Percentiles rank a stretch among this genome's conserved stretches.
Conservation (phyloP, 768 basidiomycete species). For the Phlebiopsis flavidoalba region DNA sequence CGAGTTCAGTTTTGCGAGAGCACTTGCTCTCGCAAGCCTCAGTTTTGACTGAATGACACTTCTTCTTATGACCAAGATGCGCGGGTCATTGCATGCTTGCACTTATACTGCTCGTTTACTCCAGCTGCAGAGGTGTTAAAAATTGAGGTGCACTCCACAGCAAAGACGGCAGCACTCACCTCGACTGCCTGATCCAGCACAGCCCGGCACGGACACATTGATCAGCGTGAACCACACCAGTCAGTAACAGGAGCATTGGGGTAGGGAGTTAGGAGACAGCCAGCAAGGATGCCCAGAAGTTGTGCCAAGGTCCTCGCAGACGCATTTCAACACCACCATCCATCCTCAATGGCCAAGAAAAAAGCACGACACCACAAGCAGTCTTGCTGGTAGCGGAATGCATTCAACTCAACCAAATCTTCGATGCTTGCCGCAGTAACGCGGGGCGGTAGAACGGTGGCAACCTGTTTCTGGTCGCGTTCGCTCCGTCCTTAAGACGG, state of each 20-base stretch:
- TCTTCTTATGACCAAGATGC: slow-evolving; percentile 14
- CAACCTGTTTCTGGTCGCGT: slow-evolving; percentile 58
- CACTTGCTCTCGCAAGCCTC: slow-evolving; percentile 39
- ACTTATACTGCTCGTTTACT: slow-evolving; percentile 1
- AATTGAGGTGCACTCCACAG: not conserved
- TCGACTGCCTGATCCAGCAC: not conserved
- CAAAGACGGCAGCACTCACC: not conserved
- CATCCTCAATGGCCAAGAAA: not conserved
- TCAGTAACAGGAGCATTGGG: not conserved
- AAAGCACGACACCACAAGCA: not conserved
- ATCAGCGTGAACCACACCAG: not conserved
- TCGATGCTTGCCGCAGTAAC: slow-evolving; percentile 25
- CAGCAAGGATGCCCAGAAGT: not conserved
- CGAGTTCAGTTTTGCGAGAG: slow-evolving; percentile 55
- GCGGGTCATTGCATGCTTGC: slow-evolving; percentile 17
- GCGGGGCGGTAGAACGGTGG: slow-evolving; percentile 19
- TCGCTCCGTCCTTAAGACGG: slow-evolving; percentile 52
- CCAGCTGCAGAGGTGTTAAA: not conserved
- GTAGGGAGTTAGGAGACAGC: slow-evolving; percentile 3
- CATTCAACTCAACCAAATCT: slow-evolving; percentile 34
- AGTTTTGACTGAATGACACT: slow-evolving; percentile 52
- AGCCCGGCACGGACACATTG: not conserved
- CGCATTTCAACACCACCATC: slow-evolving; percentile 45
- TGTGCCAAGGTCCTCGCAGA: slow-evolving; percentile 52
- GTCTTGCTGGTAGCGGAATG: not conserved